A percentile compares a stretch with the other conserved stretches of the same genome.
phyloP scores from a whole-genome alignment of 2,329 filamentous ascomycete genomes.

The Colletotrichum liriopes region DNA sequence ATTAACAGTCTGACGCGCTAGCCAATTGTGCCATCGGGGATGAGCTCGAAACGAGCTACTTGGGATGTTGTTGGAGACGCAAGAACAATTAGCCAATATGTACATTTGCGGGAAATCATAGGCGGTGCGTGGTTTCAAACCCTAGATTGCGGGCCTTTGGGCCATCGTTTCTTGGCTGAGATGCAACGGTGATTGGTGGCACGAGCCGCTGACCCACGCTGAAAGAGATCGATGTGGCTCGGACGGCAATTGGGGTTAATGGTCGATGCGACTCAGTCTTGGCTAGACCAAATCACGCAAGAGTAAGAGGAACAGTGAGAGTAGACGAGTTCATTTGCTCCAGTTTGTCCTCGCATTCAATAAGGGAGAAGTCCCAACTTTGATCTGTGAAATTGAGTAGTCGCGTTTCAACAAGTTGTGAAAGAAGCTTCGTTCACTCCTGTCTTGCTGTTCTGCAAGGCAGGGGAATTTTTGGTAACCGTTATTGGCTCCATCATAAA shows the following conservation, averaged over 20 bases:
- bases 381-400: not conserved
- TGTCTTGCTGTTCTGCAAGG: not conserved
- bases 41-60: slow-evolving; percentile 29
- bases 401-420: not conserved
- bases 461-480: not conserved
- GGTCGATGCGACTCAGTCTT: not conserved
- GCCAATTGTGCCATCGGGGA: slow-evolving; percentile 44
- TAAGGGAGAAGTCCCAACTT: not conserved
- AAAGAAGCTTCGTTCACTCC: not conserved
- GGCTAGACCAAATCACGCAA: no score
- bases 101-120: accelerated
- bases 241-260: not conserved
- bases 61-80: not conserved
- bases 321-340: not conserved
- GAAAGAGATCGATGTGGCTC: not conserved
- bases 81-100: accelerated
- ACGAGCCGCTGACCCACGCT: not conserved
- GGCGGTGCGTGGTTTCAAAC: slow-evolving; percentile 9
- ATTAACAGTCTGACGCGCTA: slow-evolving; percentile 44
- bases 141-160: not conserved
- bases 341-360: not conserved
- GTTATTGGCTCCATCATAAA: not conserved
- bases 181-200: slow-evolving; percentile 5
- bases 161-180: not conserved
- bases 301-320: not conserved